Evolutionary conservation across 2,329 filamentous ascomycete species (phyloP).

Genomic region (Didymella exigua): DNA sequence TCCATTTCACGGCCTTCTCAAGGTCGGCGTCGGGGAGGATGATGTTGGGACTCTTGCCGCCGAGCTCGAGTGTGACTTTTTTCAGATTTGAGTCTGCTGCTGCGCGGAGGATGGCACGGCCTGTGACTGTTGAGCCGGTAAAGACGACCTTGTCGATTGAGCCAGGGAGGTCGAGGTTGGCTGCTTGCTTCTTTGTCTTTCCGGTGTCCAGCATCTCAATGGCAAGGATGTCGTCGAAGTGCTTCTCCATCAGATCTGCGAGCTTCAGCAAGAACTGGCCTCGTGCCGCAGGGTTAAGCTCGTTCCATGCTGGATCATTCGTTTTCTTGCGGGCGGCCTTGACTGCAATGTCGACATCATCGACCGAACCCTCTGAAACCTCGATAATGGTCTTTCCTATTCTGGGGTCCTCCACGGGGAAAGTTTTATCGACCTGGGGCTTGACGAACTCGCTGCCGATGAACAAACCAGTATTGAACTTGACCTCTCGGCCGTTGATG

Average conservation of each 20-base stretch:
- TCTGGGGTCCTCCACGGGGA: conserved; percentile 24
- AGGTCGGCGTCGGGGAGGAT: conserved; percentile 54
- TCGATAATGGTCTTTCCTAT: conserved; percentile 15
- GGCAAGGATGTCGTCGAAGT: conserved; percentile 15
- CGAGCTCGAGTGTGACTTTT: conserved; percentile 52
- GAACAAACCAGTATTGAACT: conserved; percentile 48
- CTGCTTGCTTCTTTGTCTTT: conserved; percentile 13
- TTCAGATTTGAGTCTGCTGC: conserved; percentile 47
- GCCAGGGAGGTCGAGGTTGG: conserved; percentile 65
- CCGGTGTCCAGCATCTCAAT: conserved; percentile 15
- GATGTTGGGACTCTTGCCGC: conserved; percentile 53
- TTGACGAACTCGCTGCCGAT: conserved; percentile 54
- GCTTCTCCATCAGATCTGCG: conserved; percentile 12
- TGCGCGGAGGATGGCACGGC: conserved; percentile 23
- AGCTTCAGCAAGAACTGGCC: conserved; percentile 12
- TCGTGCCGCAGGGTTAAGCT: conserved; percentile 10
- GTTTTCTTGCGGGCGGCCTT: conserved; percentile 11
- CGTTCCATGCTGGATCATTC: conserved; percentile 9
- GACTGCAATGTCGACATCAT: conserved; percentile 15
- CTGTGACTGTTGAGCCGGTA: conserved; percentile 47
- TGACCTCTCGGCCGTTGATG: conserved; percentile 14
- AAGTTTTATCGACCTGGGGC: conserved; percentile 25
- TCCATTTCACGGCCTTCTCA: conserved; percentile 49
- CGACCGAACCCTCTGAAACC: conserved; percentile 13
- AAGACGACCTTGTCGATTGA: conserved; percentile 55